These are phyloP conservation scores for Yamadazyma insecticola DNA, from an alignment of 805 yeast species.

Conservation along the genomic window DNA sequence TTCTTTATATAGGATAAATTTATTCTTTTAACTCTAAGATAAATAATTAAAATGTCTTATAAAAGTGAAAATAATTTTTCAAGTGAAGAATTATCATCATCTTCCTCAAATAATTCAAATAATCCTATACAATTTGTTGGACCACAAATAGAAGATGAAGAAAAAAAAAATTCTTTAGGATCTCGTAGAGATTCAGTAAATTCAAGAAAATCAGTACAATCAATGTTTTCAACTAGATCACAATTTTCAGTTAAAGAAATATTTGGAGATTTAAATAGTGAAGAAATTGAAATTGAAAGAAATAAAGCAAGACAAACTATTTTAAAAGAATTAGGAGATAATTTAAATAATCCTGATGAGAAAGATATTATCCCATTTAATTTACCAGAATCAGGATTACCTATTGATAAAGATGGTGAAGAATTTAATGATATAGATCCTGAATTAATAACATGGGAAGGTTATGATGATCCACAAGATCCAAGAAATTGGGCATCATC, in stretches of 20 bases:
- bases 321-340: conserved; percentile 18
- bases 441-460: conserved; percentile 33
- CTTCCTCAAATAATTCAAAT: conserved; percentile 1
- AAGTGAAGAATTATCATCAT: conserved; percentile 3
- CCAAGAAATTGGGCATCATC: conserved; percentile 30
- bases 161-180: too few species aligned
- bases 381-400: conserved; percentile 22
- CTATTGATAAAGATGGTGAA: conserved; percentile 26
- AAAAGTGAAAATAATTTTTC: too few species aligned
- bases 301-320: conserved; percentile 28
- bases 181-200: conserved; percentile 14
- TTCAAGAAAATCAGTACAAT: conserved; percentile 12
- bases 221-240: conserved; percentile 5
- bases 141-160: background rate
- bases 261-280: conserved; percentile 26
- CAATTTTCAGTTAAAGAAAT: conserved; percentile 23
- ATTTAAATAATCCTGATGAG: conserved; percentile 13
- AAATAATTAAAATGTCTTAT: too few species aligned
- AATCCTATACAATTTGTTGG: background rate
- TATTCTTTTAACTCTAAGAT: too few species aligned
- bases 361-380: conserved; percentile 12
- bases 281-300: conserved; percentile 27
- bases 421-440: conserved; percentile 32
- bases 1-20: too few species aligned
- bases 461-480: conserved; percentile 25